Conservation (phyloP, 306 rosid species). For the Acacia confusa region DNA sequence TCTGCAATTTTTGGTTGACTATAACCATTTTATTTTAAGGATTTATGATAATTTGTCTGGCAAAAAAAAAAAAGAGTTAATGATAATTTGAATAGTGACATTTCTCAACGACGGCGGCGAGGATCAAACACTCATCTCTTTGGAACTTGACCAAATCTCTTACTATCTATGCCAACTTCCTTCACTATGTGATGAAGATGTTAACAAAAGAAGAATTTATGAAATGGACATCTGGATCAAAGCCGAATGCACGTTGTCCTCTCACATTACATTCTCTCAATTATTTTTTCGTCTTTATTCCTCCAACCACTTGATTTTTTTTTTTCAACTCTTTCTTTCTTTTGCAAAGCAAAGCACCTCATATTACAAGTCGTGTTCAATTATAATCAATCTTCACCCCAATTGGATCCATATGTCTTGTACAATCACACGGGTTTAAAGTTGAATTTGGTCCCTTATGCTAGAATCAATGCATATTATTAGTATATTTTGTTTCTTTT, state of each 20-base stretch:
- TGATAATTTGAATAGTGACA: neutral
- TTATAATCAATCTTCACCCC: neutral
- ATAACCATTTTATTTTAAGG: neutral
- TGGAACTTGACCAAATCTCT: too few species aligned
- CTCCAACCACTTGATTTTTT: neutral
- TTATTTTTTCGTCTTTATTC: neutral
- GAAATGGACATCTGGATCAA: neutral
- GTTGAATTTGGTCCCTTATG: neutral
- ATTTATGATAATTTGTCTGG: neutral
- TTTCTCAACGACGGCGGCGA: too few species aligned
- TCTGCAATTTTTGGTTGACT: neutral
- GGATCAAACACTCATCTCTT: too few species aligned
- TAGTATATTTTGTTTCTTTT: neutral
- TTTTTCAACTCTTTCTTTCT: neutral
- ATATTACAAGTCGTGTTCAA: neutral
- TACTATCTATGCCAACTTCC: too few species aligned
- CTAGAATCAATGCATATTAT: neutral
- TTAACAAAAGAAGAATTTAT: neutral
- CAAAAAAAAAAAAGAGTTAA: neutral
- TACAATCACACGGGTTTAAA: neutral
- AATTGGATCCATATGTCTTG: neutral
- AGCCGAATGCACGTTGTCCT: neutral
- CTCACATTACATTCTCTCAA: neutral
- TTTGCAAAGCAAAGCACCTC: neutral
- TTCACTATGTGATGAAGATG: too few species aligned